Percentiles rank a stretch among this genome's conserved stretches.
These are phyloP conservation scores for Ustilago tritici DNA, from an alignment of 1,284 basidiomycete species.

Conservation along the genomic window DNA sequence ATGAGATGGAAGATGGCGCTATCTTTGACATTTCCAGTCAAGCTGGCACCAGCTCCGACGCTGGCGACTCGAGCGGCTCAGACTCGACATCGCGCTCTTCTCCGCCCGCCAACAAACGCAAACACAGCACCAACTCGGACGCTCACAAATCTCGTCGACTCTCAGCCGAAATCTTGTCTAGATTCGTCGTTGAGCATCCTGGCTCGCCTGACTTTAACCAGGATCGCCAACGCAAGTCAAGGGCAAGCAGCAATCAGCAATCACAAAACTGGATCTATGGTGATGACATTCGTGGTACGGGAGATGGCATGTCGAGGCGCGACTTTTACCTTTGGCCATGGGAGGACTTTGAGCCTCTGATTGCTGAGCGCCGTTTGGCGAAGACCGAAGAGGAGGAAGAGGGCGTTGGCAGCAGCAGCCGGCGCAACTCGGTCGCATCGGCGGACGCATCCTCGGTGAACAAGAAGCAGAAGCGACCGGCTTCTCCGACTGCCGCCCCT, in stretches of 20 bases:
- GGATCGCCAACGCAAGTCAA: conserved; percentile 25
- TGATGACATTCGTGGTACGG: conserved; percentile 38
- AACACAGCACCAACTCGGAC: conserved; percentile 9
- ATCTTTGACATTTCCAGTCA: conserved; percentile 50
- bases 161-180: conserved; percentile 13
- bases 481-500: conserved; percentile 11
- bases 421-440: neutral
- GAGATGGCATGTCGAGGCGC: conserved; percentile 48
- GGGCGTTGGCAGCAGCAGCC: neutral
- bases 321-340: conserved; percentile 53
- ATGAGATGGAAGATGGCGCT: conserved; percentile 56
- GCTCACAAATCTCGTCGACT: conserved; percentile 15
- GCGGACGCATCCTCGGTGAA: conserved; percentile 2
- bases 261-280: conserved; percentile 49
- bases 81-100: conserved; percentile 25
- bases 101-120: conserved; percentile 14
- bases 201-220: conserved; percentile 45
- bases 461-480: conserved; percentile 20
- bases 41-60: conserved; percentile 36
- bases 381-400: conserved; percentile 27
- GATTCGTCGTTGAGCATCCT: conserved; percentile 45
- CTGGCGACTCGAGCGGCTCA: conserved; percentile 33
- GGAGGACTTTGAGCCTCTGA: conserved; percentile 45
- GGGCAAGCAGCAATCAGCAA: conserved; percentile 9
- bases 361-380: conserved; percentile 40